phyloP scores from a whole-genome alignment of 768 basidiomycete genomes.

The Neoboletus subvelutipes region DNA sequence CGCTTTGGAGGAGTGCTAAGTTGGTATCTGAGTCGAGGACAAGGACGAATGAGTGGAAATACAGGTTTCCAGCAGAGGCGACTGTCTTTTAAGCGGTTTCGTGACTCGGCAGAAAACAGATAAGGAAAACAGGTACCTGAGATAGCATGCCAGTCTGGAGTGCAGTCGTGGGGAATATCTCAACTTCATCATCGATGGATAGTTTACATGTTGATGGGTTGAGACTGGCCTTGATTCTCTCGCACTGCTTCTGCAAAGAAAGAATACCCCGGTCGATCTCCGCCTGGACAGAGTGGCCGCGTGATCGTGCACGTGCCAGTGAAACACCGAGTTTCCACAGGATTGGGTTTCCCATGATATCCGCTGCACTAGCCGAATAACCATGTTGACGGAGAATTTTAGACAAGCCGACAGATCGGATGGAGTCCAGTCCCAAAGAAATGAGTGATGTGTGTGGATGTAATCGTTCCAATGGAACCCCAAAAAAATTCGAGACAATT shows the following conservation, averaged over 20 bases:
- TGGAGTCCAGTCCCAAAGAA: conserved; percentile 48
- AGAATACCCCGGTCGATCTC: conserved; percentile 12
- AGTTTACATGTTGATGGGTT: conserved; percentile 18
- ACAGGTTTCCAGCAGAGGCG: conserved; percentile 28
- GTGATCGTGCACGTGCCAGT: conserved; percentile 10
- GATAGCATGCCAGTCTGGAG: conserved; percentile 52
- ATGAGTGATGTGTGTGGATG: conserved; percentile 36
- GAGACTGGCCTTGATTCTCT: conserved; percentile 20
- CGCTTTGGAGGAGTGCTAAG: conserved; percentile 30
- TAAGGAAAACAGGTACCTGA: conserved; percentile 33
- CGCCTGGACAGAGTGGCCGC: background rate
- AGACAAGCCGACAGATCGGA: conserved; percentile 45
- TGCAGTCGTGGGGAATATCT: conserved; percentile 41
- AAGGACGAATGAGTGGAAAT: conserved; percentile 35
- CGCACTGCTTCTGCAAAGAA: conserved; percentile 10
- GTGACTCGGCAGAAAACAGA: background rate
- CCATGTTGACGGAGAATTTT: conserved; percentile 35
- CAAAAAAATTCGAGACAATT: conserved; percentile 22
- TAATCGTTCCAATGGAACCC: conserved; percentile 13
- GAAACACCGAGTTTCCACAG: conserved; percentile 12
- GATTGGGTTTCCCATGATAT: conserved; percentile 37
- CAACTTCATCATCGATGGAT: conserved; percentile 31
- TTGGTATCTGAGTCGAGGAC: conserved; percentile 19
- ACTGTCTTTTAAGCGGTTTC: conserved; percentile 24
- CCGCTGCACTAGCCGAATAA: conserved; percentile 34